phyloP scores from a whole-genome alignment of 2,329 filamentous ascomycete genomes.

The Lojkania enalia region DNA sequence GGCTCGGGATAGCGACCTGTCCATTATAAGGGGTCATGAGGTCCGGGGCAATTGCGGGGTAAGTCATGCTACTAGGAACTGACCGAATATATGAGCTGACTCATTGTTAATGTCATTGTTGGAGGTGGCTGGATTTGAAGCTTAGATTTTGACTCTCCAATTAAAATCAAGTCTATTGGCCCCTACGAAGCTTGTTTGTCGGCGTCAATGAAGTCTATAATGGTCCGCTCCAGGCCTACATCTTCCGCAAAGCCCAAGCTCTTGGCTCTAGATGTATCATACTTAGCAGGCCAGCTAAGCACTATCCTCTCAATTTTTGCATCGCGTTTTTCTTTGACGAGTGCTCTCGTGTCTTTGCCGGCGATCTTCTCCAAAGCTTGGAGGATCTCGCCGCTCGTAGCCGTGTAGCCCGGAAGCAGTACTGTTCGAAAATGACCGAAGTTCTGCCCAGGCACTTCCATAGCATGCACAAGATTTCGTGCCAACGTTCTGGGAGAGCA shows the following conservation, averaged over 20 bases:
- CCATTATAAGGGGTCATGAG: constrained; percentile 11
- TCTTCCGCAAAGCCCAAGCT: constrained; percentile 57
- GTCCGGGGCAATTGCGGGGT: constrained; percentile 20
- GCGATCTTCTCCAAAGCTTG: constrained; percentile 59
- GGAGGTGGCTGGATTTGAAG: too few relatives aligned
- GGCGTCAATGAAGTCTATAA: constrained; percentile 48
- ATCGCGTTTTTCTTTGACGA: constrained; percentile 58
- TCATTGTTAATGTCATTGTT: too few relatives aligned
- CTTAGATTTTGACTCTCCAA: constrained; percentile 3
- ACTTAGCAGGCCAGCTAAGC: constrained; percentile 59
- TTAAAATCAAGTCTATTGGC: constrained; percentile 22
- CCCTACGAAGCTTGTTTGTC: constrained; percentile 23
- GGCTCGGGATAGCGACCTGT: too few relatives aligned
- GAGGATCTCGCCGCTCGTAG: constrained; percentile 60
- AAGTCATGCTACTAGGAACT: too few relatives aligned
- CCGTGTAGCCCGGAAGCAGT: constrained; percentile 58
- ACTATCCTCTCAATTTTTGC: constrained; percentile 57
- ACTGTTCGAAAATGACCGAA: constrained; percentile 58
- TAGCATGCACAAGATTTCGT: constrained; percentile 58
- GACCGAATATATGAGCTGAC: not conserved
- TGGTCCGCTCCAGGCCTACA: constrained; percentile 51
- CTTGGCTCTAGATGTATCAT: constrained; percentile 60
- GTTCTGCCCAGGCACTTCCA: constrained; percentile 54
- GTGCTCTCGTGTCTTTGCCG: constrained; percentile 54
- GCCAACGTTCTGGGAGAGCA: constrained; percentile 59